A percentile compares a stretch with the other conserved stretches of the same genome.
Conservation (phyloP, 164 flowering plant genomes). For the Houttuynia cordata region DNA sequence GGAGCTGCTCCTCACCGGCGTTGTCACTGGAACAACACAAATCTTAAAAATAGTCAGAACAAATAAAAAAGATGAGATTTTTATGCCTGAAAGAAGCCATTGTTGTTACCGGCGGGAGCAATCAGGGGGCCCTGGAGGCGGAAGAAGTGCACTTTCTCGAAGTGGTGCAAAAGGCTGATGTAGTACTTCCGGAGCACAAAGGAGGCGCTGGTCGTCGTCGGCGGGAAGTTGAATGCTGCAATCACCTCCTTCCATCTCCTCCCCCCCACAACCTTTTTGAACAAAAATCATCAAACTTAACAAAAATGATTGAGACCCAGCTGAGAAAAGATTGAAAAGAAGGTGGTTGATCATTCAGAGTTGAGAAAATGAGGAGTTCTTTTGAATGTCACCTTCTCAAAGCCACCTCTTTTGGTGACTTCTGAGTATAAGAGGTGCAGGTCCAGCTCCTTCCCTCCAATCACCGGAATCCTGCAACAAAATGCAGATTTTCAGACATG, state of each 20-base stretch:
- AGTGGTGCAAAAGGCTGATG: slow-evolving; percentile 44
- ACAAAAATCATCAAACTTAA: background rate
- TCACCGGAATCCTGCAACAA: slow-evolving; percentile 61
- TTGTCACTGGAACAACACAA: slow-evolving; percentile 5
- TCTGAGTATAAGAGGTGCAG: slow-evolving; percentile 74
- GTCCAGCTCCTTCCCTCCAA: slow-evolving; percentile 76
- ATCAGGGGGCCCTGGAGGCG: slow-evolving; percentile 29
- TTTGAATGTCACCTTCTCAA: slow-evolving; percentile 41
- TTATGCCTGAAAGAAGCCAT: background rate
- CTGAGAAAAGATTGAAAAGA: too few species aligned
- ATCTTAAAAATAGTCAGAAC: background rate
- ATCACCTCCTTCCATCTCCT: slow-evolving; percentile 93
- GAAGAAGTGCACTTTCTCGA: slow-evolving; percentile 72
- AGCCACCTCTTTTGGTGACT: slow-evolving; percentile 78
- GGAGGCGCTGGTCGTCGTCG: slow-evolving; percentile 84
- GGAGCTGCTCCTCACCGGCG: slow-evolving; percentile 10
- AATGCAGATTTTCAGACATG: background rate
- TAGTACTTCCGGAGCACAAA: slow-evolving; percentile 72
- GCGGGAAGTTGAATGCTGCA: slow-evolving; percentile 44
- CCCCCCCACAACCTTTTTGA: slow-evolving; percentile 48
- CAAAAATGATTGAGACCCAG: too few species aligned
- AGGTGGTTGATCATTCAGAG: too few species aligned
- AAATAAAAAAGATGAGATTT: background rate
- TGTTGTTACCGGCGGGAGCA: slow-evolving; percentile 20
- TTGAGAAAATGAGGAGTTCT: background rate